Conservation (phyloP, 2,329 filamentous ascomycete genomes). For the Escovopsis sp. region DNA sequence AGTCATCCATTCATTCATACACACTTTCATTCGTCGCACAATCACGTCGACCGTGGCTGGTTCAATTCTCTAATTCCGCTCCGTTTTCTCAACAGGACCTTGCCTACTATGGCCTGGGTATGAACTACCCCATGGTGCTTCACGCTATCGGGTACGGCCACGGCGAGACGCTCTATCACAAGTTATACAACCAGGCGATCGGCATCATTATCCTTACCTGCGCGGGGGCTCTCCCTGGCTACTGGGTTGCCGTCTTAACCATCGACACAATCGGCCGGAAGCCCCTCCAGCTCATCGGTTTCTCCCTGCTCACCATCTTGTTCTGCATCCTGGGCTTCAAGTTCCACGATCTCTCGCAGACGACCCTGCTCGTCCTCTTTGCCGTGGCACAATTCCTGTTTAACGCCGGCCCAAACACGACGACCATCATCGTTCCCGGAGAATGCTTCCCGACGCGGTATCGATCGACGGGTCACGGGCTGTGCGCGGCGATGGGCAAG, state of each 20-base stretch:
- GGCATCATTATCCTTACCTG: conserved; percentile 66
- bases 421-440: conserved; percentile 48
- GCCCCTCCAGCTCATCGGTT: conserved; percentile 53
- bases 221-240: conserved; percentile 64
- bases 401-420: conserved; percentile 51
- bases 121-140: conserved; percentile 64
- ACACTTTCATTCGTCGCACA: too few relatives aligned
- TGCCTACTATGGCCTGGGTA: conserved; percentile 53
- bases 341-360: conserved; percentile 31
- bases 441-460: conserved; percentile 52
- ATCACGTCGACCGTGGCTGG: too few relatives aligned
- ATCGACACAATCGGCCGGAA: conserved; percentile 67
- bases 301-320: conserved; percentile 42
- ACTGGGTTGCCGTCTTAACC: conserved; percentile 59
- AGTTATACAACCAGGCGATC: conserved; percentile 56
- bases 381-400: conserved; percentile 51
- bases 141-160: conserved; percentile 55
- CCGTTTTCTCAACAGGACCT: conserved; percentile 31
- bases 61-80: background rate
- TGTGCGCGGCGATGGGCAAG: conserved; percentile 52
- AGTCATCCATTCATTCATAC: too few relatives aligned
- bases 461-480: conserved; percentile 45
- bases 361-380: conserved; percentile 43
- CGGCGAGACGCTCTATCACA: conserved; percentile 48
- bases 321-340: conserved; percentile 49